These are phyloP conservation scores for Caryopteris hybrid DNA, from an alignment of 305 asterid species.

Conservation along the genomic window DNA sequence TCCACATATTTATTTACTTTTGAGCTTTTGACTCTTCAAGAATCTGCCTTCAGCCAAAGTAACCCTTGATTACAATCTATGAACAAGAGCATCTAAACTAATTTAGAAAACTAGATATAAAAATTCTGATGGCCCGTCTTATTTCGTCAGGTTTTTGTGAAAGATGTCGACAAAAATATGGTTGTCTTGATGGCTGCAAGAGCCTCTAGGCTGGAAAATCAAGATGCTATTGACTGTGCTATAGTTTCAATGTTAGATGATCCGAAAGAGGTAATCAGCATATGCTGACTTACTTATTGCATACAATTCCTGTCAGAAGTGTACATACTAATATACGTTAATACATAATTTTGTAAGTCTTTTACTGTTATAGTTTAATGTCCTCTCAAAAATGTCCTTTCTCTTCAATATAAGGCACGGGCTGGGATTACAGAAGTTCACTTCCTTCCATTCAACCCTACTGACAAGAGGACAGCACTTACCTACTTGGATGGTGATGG, in stretches of 20 bases:
- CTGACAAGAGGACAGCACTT: slow-evolving; percentile 77
- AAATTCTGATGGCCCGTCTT: neutral
- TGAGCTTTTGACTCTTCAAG: no score
- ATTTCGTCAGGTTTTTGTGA: slow-evolving; percentile 20
- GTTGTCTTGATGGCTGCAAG: slow-evolving; percentile 34
- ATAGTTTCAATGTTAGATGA: slow-evolving; percentile 36
- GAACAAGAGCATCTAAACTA: neutral
- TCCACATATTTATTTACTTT: no score
- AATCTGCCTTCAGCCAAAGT: no score
- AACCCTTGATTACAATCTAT: no score
- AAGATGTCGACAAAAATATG: slow-evolving; percentile 30
- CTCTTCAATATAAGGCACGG: slow-evolving; percentile 42
- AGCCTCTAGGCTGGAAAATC: slow-evolving; percentile 39
- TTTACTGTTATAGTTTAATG: neutral
- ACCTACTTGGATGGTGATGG: slow-evolving; percentile 58
- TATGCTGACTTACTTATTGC: neutral
- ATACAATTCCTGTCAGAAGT: neutral
- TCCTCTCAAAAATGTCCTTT: neutral
- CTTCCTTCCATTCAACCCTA: slow-evolving; percentile 72
- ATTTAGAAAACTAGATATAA: neutral
- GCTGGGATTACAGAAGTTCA: slow-evolving; percentile 74
- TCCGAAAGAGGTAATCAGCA: slow-evolving; percentile 36
- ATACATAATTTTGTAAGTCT: no score
- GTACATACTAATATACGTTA: no score
- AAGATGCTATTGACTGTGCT: slow-evolving; percentile 39